A percentile compares a stretch with the other conserved stretches of the same genome.
phyloP scores from a whole-genome alignment of 2,329 filamentous ascomycete species.

The Colletotrichum gigasporum region DNA sequence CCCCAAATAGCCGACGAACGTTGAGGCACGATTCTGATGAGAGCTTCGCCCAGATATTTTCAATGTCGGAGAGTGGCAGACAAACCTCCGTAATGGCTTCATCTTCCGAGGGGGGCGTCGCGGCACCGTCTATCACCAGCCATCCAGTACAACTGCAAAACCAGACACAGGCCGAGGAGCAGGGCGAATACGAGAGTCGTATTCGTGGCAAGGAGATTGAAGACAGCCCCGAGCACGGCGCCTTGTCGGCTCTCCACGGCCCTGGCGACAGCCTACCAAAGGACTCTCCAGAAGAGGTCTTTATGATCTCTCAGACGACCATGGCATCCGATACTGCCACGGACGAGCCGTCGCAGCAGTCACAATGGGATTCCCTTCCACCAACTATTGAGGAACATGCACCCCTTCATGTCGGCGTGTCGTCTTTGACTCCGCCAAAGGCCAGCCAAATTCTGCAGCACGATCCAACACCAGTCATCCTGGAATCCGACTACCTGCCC shows the following conservation, averaged over 20 bases:
- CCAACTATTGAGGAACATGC: constrained; percentile 21
- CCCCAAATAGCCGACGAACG: constrained; percentile 42
- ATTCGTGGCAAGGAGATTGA: constrained; percentile 53
- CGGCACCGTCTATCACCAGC: constrained; percentile 2
- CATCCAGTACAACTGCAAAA: constrained; percentile 36
- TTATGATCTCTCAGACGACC: constrained; percentile 59
- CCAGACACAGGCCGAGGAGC: constrained; percentile 32
- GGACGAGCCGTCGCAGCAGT: constrained; percentile 39
- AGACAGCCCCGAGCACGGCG: constrained; percentile 27
- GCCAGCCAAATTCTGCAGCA: constrained; percentile 43
- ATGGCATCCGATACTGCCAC: constrained; percentile 38
- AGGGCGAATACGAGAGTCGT: constrained; percentile 55
- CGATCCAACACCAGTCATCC: constrained; percentile 52
- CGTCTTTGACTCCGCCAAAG: constrained; percentile 38
- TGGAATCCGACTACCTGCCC: constrained; percentile 67
- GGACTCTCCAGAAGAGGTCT: constrained; percentile 50
- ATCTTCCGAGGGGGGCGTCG: constrained; percentile 43
- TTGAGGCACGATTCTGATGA: constrained; percentile 66
- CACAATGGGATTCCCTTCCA: constrained; percentile 18
- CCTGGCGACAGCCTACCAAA: constrained; percentile 9
- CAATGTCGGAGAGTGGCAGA: constrained; percentile 60
- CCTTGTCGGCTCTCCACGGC: neutral
- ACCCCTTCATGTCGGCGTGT: constrained; percentile 29
- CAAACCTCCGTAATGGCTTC: constrained; percentile 47
- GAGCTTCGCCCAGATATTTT: constrained; percentile 68